Conservation (phyloP, 2,329 filamentous ascomycete genomes). For the Nigrospora oryzae region DNA sequence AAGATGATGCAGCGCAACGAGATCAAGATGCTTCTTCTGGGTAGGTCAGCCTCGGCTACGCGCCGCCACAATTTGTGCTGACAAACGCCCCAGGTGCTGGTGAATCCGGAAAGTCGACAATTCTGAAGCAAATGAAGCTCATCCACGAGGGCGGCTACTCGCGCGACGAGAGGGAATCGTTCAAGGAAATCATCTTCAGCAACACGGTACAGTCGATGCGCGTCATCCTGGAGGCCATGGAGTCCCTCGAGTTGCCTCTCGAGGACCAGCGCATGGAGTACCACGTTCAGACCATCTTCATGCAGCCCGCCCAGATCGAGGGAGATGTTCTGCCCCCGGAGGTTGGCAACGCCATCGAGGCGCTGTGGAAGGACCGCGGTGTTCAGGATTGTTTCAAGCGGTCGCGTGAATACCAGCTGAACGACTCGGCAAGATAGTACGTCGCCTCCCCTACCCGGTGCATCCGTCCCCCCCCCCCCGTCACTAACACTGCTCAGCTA, state of each 20-base stretch:
- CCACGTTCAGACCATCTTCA: constrained; percentile 97
- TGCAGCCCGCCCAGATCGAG: constrained; percentile 95
- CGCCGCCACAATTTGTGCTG: background rate
- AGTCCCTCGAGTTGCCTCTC: constrained; percentile 67
- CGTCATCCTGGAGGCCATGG: constrained; percentile 62
- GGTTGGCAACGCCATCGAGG: constrained; percentile 86
- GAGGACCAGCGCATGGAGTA: constrained; percentile 92
- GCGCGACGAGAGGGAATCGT: constrained; percentile 68
- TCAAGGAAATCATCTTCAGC: constrained; percentile 65
- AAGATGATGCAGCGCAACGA: constrained; percentile 99
- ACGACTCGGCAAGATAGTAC: constrained; percentile 94
- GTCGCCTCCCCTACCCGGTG: constrained; percentile 24
- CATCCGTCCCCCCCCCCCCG: background rate
- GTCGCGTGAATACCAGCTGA: constrained; percentile 91
- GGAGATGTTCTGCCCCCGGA: constrained; percentile 90
- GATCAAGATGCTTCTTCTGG: constrained; percentile 99
- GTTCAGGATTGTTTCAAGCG: constrained; percentile 94
- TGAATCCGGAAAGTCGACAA: constrained; percentile 94
- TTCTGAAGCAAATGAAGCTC: constrained; percentile 97
- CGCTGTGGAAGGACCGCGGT: constrained; percentile 85
- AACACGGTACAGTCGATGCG: constrained; percentile 64
- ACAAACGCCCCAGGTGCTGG: constrained; percentile 62
- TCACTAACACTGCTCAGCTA: constrained; percentile 54
- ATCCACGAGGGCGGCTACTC: constrained; percentile 99
- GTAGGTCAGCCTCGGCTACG: constrained; percentile 45